Conservation (phyloP, 495 filamentous ascomycete genomes). For the Aspergillus coremiiformis region DNA sequence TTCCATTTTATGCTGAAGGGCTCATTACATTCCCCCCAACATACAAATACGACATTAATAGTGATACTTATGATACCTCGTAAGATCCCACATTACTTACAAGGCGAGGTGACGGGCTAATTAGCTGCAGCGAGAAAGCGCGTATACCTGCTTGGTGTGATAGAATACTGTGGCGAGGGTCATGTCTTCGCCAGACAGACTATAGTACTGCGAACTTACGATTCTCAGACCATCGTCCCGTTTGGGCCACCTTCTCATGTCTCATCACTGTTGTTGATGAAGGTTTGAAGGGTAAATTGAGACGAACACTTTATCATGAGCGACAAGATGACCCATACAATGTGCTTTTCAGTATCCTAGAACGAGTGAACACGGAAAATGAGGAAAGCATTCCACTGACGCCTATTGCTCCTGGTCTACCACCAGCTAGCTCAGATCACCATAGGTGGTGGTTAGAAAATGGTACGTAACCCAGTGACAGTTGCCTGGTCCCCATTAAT, state of each 20-base stretch:
- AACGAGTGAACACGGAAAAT: constrained; percentile 56
- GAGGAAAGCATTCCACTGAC: constrained; percentile 69
- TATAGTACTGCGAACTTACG: constrained; percentile 72
- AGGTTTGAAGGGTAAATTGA: constrained; percentile 58
- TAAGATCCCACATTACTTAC: constrained; percentile 34
- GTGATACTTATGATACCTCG: constrained; percentile 87
- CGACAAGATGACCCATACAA: constrained; percentile 53
- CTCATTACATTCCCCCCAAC: constrained; percentile 81
- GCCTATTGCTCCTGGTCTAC: constrained; percentile 69
- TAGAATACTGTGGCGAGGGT: constrained; percentile 79
- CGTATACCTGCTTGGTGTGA: constrained; percentile 98
- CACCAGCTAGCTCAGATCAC: constrained; percentile 81
- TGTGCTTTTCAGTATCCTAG: constrained; percentile 25
- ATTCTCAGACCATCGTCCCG: constrained; percentile 91
- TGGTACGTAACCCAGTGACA: constrained; percentile 31
- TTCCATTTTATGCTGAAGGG: constrained; percentile 85
- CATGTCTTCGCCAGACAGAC: constrained; percentile 68
- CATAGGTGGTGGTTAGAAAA: constrained; percentile 95
- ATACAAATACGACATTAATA: constrained; percentile 89
- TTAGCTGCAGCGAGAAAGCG: constrained; percentile 63
- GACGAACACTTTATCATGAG: constrained; percentile 61
- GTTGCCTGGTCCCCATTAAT: background rate
- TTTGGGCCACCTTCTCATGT: constrained; percentile 83
- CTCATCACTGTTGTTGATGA: constrained; percentile 73
- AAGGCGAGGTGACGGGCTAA: background rate